Base-by-base conservation (phyloP, 352 stramenopile genomes). In the Blastocystis sp. region DNA sequence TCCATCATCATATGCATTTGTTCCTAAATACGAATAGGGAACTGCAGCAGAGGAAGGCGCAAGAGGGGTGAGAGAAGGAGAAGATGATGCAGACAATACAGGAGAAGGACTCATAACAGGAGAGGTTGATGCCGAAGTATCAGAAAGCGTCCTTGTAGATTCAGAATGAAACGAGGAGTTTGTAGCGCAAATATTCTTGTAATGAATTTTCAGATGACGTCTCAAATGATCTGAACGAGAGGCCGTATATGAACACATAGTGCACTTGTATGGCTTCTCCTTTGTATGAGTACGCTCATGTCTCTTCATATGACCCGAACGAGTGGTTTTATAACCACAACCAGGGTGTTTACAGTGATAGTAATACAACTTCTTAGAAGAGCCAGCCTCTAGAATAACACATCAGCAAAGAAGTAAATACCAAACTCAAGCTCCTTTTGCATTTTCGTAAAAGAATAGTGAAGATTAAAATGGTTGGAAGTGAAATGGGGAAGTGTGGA, bases 211-310 rank as follows among this genome's bases (percentile, higher is more conserved):
- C 27, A 87, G 51, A 24, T 87, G 77, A n/a, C 77, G 46, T 51
- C 65, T 52, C 43, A 87, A 63, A 77, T 87, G 77, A 51, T 87
- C 77, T 12, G 77, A 87, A 39, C 77, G 77, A 16, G 77, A 42
- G 5, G 77, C 77, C 24, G 39, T 78, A 54, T 87, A 87, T 57
- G 35, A 58, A 77, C 77, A 87, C 19, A 78, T 59, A 7, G 71
- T 24, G 29, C 77, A 87, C 46, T 77, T 87, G 65, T 78, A 87
- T 1, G 77, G 77, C 24, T 77, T 73, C 54, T 87, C 77, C 65
- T 87, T 87, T 21, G 77, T 87, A 43, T 87, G 77, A 51, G 56
- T 87, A 57, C 77, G 77, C 49, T 87, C 77, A 35, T 87, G 77
- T 19, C 77, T 57, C 29, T 78, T 87, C 27, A 87, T 37, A 56